Conservation (phyloP, 495 filamentous ascomycete genomes). For the Lasiosphaeria ovina region DNA sequence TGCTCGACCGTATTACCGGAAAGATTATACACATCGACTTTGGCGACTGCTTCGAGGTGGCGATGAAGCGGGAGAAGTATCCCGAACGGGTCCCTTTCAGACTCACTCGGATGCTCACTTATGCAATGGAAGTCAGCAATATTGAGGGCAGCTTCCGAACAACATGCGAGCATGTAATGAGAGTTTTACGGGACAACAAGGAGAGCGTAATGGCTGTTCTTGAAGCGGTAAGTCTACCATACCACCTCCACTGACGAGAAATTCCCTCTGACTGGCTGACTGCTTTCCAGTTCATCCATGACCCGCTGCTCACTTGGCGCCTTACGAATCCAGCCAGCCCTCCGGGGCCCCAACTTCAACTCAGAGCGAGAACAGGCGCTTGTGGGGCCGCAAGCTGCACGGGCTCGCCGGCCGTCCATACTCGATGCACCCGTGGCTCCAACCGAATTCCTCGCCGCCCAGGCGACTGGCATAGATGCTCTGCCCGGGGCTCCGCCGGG, state of each 20-base stretch:
- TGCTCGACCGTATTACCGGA: constrained; percentile 92
- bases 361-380: constrained; percentile 64
- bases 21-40: constrained; percentile 99
- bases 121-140: constrained; percentile 99
- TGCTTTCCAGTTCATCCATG: constrained; percentile 80
- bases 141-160: constrained; percentile 98
- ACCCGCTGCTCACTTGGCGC: constrained; percentile 96
- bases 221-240: constrained; percentile 73
- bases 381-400: constrained; percentile 39
- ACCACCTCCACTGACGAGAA: not conserved
- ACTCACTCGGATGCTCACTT: constrained; percentile 96
- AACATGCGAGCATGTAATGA: constrained; percentile 97
- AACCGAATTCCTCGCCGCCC: constrained; percentile 47
- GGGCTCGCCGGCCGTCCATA: constrained; percentile 64
- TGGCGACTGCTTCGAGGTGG: constrained; percentile 98
- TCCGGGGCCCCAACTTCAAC: constrained; percentile 69
- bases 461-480: constrained; percentile 37
- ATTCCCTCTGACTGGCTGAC: constrained; percentile 7
- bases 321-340: constrained; percentile 83
- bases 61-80: constrained; percentile 99
- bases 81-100: constrained; percentile 97
- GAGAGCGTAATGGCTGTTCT: constrained; percentile 97
- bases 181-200: constrained; percentile 92
- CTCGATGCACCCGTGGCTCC: constrained; percentile 60
- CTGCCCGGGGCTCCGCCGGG: constrained; percentile 51